Base-by-base conservation (phyloP, 371 early-diverging fungal genomes). In the Parasitella parasitica region DNA sequence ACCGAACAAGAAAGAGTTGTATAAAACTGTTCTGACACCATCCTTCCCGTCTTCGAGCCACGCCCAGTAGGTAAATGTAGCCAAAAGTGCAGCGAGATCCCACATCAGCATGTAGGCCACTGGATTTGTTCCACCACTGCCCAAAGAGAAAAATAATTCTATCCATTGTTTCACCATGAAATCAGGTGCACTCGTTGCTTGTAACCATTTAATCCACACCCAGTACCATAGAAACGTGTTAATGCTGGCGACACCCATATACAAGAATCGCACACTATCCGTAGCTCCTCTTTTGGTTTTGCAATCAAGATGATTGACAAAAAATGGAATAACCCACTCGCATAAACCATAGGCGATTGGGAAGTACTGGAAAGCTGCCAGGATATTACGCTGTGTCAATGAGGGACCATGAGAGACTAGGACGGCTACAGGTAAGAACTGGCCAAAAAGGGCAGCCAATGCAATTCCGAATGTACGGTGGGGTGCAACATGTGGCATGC, bases 201-300 rank as follows among this genome's bases (percentile, higher is more conserved):
- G 62, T 6, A 54, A 26, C 62, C 62, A 61, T 48, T 54, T 46
- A 4, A 61, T 61, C 61, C 61, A 60, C 18, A 60, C 53, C 61
- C 61, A 60, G 15, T 32, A 53, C 12, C 39, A 60, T 4, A 60
- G 2, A 26, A 53, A 60, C 1, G 61, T 41, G 35, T 60, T 60
- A 22, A 60, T 43, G 18, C 61, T 39, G n/a, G 61, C 61, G 41
- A 60, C 22, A 4, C 39, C 41, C 3, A 34, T 41, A 53, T 60
- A 60, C 16, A 60, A 30, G 0, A 53, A 22, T 0, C 41, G 28
- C 3, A 60, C 52, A 24, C 61, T 53, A 4, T 60, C 61, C 0
- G 13, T 60, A 1, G 22, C 28, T 11, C 37, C 53, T n/a, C 32
- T 39, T 28, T 41, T 60, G 6, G 35, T 41, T 13, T 52, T 39